Evolutionary conservation across 345 rosid genomes (phyloP).

Genomic region (Pistacia vera): DNA sequence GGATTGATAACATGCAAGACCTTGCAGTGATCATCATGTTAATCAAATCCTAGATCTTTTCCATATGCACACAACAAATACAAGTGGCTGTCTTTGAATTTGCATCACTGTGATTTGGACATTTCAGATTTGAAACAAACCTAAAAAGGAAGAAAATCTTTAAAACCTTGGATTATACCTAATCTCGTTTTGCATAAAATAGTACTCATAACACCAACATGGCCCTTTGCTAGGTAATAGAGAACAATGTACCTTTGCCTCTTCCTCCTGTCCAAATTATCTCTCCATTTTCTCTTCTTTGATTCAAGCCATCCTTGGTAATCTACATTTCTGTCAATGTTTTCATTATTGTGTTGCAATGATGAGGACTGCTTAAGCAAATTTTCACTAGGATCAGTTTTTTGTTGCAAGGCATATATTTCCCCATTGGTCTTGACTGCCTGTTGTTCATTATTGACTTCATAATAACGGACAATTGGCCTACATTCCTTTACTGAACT

Average conservation of each 20-base stretch:
- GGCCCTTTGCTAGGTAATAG: neutral
- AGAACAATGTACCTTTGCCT: conserved; percentile 60
- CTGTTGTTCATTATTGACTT: conserved; percentile 38
- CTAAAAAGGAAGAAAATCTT: neutral
- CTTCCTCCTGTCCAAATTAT: conserved; percentile 60
- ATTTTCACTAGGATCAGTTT: conserved; percentile 24
- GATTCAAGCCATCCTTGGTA: conserved; percentile 95
- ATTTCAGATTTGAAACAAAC: no score
- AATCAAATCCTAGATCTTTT: no score
- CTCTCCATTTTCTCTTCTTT: conserved; percentile 93
- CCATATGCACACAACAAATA: no score
- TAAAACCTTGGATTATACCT: neutral
- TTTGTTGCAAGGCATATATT: conserved; percentile 27
- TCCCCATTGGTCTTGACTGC: conserved; percentile 27
- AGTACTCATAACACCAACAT: conserved; percentile 11
- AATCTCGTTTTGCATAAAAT: conserved; percentile 1
- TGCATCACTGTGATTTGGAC: no score
- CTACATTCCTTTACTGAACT: conserved; percentile 51
- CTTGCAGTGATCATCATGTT: no score
- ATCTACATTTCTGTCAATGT: conserved; percentile 68
- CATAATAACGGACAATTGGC: conserved; percentile 69
- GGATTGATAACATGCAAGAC: no score
- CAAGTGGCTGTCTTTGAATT: no score
- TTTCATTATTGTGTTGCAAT: conserved; percentile 37
- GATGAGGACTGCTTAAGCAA: conserved; percentile 33